A percentile compares a stretch with the other conserved stretches of the same genome.
phyloP scores from a whole-genome alignment of 2,329 filamentous ascomycete species.

The Mollisiaceae sp. region DNA sequence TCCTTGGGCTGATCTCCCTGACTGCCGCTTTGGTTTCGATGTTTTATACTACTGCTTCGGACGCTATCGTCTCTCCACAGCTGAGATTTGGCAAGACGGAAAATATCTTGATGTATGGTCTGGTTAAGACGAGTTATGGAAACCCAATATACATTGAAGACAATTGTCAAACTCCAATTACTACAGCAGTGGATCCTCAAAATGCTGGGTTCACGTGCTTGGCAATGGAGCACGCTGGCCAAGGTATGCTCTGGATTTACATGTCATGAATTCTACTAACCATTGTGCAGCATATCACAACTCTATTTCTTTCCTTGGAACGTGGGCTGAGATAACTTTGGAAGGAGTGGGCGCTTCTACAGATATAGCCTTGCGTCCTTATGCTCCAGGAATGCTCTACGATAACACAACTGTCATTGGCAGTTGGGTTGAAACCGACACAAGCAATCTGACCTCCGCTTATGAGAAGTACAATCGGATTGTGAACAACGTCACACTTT shows the following conservation, averaged over 20 bases:
- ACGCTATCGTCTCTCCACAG: slow-evolving; percentile 76
- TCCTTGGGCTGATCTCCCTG: slow-evolving; percentile 69
- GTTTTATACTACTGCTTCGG: slow-evolving; percentile 78
- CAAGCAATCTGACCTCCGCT: slow-evolving; percentile 56
- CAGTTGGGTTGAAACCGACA: slow-evolving; percentile 67
- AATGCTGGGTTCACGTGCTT: slow-evolving; percentile 63
- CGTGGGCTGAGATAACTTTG: slow-evolving; percentile 56
- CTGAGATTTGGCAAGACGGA: slow-evolving; percentile 64
- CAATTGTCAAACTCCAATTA: slow-evolving; percentile 67
- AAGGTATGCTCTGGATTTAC: slow-evolving; percentile 48
- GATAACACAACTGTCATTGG: slow-evolving; percentile 76
- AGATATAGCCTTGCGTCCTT: slow-evolving; percentile 56
- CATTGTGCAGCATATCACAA: slow-evolving; percentile 63
- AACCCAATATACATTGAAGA: slow-evolving; percentile 61
- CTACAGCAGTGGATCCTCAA: slow-evolving; percentile 44
- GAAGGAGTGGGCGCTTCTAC: slow-evolving; percentile 48
- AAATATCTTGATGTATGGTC: slow-evolving; percentile 54
- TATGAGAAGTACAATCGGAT: slow-evolving; percentile 59
- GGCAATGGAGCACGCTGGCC: slow-evolving; percentile 71
- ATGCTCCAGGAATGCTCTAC: slow-evolving; percentile 65
- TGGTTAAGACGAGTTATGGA: slow-evolving; percentile 65
- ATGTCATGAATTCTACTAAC: background rate
- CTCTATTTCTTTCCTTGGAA: slow-evolving; percentile 62
- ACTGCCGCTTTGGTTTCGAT: slow-evolving; percentile 68
- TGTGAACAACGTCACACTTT: slow-evolving; percentile 77